Evolutionary conservation across 75 land plant species (phyloP), one percentile per base, ranked within the genome.

Genomic region (Selaginella tamariscina): DNA sequence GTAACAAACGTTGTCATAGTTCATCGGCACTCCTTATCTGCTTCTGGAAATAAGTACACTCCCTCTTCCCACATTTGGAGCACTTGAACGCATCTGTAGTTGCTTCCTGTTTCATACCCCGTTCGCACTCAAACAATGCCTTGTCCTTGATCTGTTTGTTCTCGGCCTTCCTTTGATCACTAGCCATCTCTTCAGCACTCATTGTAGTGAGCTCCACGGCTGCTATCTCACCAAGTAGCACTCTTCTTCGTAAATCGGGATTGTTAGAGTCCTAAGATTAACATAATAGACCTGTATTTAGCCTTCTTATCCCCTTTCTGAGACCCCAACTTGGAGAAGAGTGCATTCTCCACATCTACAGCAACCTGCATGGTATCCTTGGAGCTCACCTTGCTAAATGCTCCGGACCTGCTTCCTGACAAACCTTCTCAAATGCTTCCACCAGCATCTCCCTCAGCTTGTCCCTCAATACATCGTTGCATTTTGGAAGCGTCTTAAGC

Each of bases 11-110:
- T 91, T 0, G 97, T 91, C 97, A 91, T 91, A 24, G 97, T 68
- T 91, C 97, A 82, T 91, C 97, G 9, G 97, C 97, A 79, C 89
- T 86, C 66, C 97, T 33, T 5, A 93, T 91, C 74, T 91, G 97
- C 94, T 85, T 39, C 65, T 91, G 97, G 66, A 86, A 84, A 68
- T 91, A 91, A 0, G 94, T 91, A 24, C 73, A 67, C 70, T 88
- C 80, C 27, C 92, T 74, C 67, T 88, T 83, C 55, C 81, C 81
- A 68, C 97, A 91, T 31, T 85, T 75, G 11, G 82, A 80, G 67
- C 97, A 91, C 68, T 80, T 91, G 77, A 91, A 91, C 73, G 85
- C 82, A 70, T 91, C 89, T 22, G 94, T 88, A 1, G 93, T 83
- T 0, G 86, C 91, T 44, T 79, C 70, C 2, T 77, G 82, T 18